A percentile compares a stretch with the other conserved stretches of the same genome.
Evolutionary conservation across 495 filamentous ascomycete species (phyloP).

Genomic region (Hapsidospora chrysogenum): DNA sequence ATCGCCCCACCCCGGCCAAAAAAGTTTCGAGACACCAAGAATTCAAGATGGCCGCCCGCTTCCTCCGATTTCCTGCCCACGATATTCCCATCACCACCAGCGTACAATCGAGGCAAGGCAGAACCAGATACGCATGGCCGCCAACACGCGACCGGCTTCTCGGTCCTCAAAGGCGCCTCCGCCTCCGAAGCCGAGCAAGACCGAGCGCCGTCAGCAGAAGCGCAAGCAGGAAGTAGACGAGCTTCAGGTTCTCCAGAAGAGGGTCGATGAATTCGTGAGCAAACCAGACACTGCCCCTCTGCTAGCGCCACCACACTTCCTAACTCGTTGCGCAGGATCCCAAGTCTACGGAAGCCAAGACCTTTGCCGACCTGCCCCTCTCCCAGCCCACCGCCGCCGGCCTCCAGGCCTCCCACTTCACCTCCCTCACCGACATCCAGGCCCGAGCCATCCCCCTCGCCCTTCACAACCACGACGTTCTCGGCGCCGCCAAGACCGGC

Average conservation of each 20-base stretch:
- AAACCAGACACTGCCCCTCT: not conserved
- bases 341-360: slow-evolving; percentile 28
- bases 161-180: not conserved
- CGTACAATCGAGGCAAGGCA: not conserved
- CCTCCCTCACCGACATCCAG: slow-evolving; percentile 83
- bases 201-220: slow-evolving; percentile 39
- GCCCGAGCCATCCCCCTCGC: slow-evolving; percentile 68
- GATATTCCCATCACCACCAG: not conserved
- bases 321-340: slow-evolving; percentile 16
- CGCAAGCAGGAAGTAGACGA: slow-evolving; percentile 22
- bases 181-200: slow-evolving; percentile 46
- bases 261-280: slow-evolving; percentile 28
- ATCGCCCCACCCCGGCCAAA: too few relatives aligned
- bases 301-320: not conserved
- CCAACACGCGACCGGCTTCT: not conserved
- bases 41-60: too few relatives aligned
- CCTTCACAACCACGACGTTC: slow-evolving; percentile 74
- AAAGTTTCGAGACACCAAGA: slow-evolving; percentile 1
- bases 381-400: slow-evolving; percentile 70
- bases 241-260: slow-evolving; percentile 5
- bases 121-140: not conserved
- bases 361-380: slow-evolving; percentile 71
- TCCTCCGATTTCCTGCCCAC: not conserved
- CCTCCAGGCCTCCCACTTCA: slow-evolving; percentile 75
- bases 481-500: slow-evolving; percentile 93